Conservation (phyloP, 495 filamentous ascomycete species). For the Aspergillus steynii region DNA sequence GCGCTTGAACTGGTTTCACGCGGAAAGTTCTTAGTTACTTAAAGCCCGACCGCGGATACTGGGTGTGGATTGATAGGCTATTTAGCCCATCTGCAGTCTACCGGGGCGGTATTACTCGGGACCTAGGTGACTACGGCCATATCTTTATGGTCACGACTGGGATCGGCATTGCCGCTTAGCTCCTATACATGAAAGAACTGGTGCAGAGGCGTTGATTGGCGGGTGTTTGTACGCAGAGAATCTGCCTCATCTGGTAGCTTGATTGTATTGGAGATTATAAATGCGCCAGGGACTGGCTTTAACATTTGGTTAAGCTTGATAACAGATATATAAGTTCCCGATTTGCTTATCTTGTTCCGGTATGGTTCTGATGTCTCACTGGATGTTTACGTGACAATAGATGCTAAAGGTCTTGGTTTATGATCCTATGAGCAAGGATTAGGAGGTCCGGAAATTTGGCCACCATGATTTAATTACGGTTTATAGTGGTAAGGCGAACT, state of each 20-base stretch:
- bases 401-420: conserved; percentile 12
- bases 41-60: conserved; percentile 15
- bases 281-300: conserved; percentile 19
- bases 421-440: not conserved
- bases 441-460: conserved; percentile 1
- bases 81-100: conserved; percentile 27
- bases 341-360: not conserved
- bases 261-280: conserved; percentile 25
- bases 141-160: conserved; percentile 36
- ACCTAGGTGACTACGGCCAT: conserved; percentile 33
- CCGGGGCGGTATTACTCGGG: conserved; percentile 5
- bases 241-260: conserved; percentile 34
- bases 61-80: conserved; percentile 36
- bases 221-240: conserved; percentile 27
- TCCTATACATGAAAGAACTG: conserved; percentile 40
- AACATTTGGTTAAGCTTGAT: conserved; percentile 22
- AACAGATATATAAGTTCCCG: conserved; percentile 20
- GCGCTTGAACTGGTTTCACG: conserved; percentile 33
- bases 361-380: not conserved
- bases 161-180: conserved; percentile 37
- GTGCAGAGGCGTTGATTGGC: conserved; percentile 30
- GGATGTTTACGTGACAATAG: conserved; percentile 1
- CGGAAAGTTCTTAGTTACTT: conserved; percentile 17
- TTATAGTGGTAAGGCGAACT: conserved; percentile 3
- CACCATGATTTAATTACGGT: conserved; percentile 10